A percentile compares a stretch with the other conserved stretches of the same genome.
These are phyloP conservation scores for Centaurea solstitialis DNA, from an alignment of 129 eudicot genomes.

Conservation along the genomic window DNA sequence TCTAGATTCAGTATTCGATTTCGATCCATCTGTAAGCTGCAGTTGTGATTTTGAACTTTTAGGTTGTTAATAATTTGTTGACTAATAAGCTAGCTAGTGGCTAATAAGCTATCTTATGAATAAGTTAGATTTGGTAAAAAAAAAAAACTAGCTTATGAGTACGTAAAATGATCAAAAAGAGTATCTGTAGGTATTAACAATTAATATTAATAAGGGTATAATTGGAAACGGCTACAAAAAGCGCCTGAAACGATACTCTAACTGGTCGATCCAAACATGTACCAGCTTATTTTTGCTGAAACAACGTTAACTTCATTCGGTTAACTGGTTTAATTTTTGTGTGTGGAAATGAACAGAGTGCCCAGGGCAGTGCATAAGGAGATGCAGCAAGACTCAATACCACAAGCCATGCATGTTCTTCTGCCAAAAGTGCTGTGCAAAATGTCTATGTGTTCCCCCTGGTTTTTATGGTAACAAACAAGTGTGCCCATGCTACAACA, in stretches of 20 bases:
- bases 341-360: conserved; percentile 58
- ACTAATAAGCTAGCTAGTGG: too few species aligned
- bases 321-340: not conserved
- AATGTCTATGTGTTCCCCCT: conserved; percentile 85
- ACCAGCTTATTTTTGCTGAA: too few species aligned
- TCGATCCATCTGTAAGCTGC: not conserved
- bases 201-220: too few species aligned
- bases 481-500: conserved; percentile 91
- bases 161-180: too few species aligned
- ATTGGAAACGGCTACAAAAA: too few species aligned
- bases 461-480: conserved; percentile 81
- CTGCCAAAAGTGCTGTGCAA: conserved; percentile 78
- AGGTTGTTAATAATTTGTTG: too few species aligned
- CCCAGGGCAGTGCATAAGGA: conserved; percentile 66
- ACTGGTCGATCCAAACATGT: too few species aligned
- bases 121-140: too few species aligned
- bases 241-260: too few species aligned
- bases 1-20: not conserved
- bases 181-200: too few species aligned
- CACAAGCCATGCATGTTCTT: conserved; percentile 90
- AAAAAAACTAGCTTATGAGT: too few species aligned
- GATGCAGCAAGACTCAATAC: conserved; percentile 77
- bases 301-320: not conserved
- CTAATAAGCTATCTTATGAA: too few species aligned
- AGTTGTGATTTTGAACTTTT: conserved; percentile 5